Evolutionary conservation across 768 basidiomycete species (phyloP), one percentile per base, ranked within the genome.

Genomic region (Russula olivacea): DNA sequence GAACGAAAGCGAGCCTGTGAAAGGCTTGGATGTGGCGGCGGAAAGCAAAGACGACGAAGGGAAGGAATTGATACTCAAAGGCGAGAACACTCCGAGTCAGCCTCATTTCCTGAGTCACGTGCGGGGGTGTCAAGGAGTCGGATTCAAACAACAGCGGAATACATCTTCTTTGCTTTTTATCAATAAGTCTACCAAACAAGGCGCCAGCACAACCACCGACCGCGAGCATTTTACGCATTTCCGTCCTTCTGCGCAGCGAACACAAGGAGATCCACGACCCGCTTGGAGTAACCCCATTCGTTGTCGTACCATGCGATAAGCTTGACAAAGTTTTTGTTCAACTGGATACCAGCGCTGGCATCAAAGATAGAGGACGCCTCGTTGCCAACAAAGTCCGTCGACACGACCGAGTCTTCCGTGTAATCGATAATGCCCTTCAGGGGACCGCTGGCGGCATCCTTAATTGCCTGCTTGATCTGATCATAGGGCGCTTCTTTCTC

Each of bases 251-350:
- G 80, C 65, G 94, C 91, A 65, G 84, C 87, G 78, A 75, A 92
- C 67, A 84, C 78, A 74, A 98, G 77, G 60, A 98, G 83, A 75
- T 98, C 96, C 77, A 87, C 86, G 58, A 96, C 94, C 73, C 94
- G 88, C 74, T 79, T 85, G 51, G 93, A 95, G 86, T 97, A 98
- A 21, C 93, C 88, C 88, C 87, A 92, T 78, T 93, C 90, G 76
- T 93, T 93, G 77, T 92, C 90, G 81, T 92, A 95, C 93, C 95
- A 97, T 48, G 90, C 74, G 74, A 98, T 87, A 71, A 97, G 85
- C 85, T 98, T 98, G 81, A 98, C 90, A 71, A 98, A 98, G 78
- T 87, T 87, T 66, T 78, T 71, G 86, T 89, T 97, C 74, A 98
- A 85, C 73, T 86, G 82, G 74, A 98, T 98, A 69, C 96, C 96